phyloP scores from a whole-genome alignment of 257 asterid genomes.

The Orobanche coerulescens region DNA sequence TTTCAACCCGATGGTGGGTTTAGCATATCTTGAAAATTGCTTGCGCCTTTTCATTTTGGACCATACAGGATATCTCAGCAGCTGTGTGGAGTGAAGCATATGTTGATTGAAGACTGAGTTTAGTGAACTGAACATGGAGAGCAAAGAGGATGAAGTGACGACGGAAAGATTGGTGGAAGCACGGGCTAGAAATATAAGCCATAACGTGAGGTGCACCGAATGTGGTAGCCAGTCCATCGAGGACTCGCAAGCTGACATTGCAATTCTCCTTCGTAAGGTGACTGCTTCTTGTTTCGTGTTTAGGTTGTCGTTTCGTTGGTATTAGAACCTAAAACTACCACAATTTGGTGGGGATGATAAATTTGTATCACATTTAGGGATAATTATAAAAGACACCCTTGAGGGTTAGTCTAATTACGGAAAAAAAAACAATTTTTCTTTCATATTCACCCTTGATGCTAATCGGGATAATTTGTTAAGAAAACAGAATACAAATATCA shows the following conservation, averaged over 20 bases:
- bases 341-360: slow-evolving; percentile 2
- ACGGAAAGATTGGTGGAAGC: slow-evolving; percentile 69
- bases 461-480: too few species aligned
- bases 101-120: slow-evolving; percentile 14
- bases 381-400: too few species aligned
- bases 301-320: neutral
- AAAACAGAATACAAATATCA: too few species aligned
- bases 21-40: neutral
- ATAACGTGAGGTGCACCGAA: slow-evolving; percentile 89
- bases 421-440: neutral
- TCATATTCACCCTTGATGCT: too few species aligned
- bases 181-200: slow-evolving; percentile 85
- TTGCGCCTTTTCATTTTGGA: neutral
- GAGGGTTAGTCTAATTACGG: neutral
- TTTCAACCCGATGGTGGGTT: neutral
- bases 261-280: slow-evolving; percentile 86
- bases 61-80: neutral
- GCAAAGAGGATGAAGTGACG: slow-evolving; percentile 43
- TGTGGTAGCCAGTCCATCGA: slow-evolving; percentile 98
- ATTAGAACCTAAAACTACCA: neutral
- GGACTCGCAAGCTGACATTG: slow-evolving; percentile 93
- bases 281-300: neutral
- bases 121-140: too few species aligned
- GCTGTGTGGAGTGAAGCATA: neutral
- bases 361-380: neutral